Conservation (phyloP, 306 rosid genomes). For the Cicer judaicum region DNA sequence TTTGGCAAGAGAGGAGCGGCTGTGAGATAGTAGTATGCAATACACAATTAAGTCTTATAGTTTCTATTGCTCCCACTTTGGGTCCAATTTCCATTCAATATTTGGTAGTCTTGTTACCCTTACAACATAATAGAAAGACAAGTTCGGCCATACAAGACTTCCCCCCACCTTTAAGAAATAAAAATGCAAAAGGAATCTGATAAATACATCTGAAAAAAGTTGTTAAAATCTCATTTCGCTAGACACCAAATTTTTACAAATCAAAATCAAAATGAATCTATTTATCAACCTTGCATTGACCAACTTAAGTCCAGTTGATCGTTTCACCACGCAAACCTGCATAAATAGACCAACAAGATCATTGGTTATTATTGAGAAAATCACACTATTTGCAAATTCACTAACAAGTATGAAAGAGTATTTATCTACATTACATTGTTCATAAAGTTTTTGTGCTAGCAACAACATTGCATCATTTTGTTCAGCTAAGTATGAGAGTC, state of each 20-base stretch:
- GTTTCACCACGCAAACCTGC: conserved; percentile 22
- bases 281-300: conserved; percentile 17
- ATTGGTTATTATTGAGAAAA: background rate
- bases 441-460: background rate
- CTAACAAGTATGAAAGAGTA: conserved; percentile 4
- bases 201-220: conserved; percentile 1
- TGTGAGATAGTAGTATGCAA: no score
- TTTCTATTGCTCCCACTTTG: background rate
- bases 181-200: background rate
- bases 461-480: background rate
- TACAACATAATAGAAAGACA: background rate
- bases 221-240: background rate
- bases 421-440: conserved; percentile 5
- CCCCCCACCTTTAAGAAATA: background rate
- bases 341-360: conserved; percentile 15
- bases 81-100: conserved; percentile 11
- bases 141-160: background rate
- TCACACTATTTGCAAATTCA: background rate
- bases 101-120: background rate
- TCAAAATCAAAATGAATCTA: background rate
- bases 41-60: background rate
- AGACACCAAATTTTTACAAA: background rate
- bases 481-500: background rate
- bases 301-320: background rate
- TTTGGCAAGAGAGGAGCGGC: no score